Conservation (phyloP, 352 stramenopile genomes). For the Phytophthora constricta region DNA sequence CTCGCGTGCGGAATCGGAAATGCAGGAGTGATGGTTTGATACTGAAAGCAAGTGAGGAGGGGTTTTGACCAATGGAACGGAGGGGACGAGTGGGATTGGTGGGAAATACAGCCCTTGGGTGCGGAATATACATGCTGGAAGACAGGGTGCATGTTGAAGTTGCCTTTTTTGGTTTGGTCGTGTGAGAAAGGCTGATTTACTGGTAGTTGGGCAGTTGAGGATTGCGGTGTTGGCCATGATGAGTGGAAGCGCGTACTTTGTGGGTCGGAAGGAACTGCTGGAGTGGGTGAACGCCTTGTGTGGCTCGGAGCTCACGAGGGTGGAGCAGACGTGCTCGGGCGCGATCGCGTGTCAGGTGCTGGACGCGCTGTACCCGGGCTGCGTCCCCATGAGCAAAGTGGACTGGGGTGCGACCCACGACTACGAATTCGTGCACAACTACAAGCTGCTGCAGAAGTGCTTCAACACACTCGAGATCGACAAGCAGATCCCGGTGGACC, state of each 20-base stretch:
- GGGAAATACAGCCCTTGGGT: no score
- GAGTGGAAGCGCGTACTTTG: conserved; percentile 87
- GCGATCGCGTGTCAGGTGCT: conserved; percentile 96
- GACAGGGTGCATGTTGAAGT: no score
- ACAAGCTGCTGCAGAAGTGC: background rate
- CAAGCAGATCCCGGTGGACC: conserved; percentile 1
- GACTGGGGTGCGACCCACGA: conserved; percentile 96
- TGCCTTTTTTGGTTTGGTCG: no score
- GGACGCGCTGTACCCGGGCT: conserved; percentile 91
- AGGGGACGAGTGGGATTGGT: no score
- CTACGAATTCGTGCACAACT: conserved; percentile 85
- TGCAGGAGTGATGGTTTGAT: no score
- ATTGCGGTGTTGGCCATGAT: no score
- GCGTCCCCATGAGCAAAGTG: conserved; percentile 94
- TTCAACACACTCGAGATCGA: background rate
- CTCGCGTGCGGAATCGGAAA: no score
- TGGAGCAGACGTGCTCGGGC: conserved; percentile 95
- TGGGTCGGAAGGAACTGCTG: conserved; percentile 94
- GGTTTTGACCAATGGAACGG: no score
- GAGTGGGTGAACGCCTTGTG: conserved; percentile 97
- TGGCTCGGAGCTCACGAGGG: conserved; percentile 93
- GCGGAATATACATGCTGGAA: no score
- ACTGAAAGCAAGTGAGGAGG: no score
- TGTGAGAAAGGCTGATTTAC: no score
- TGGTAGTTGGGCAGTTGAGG: no score